Conservation (phyloP, 1,284 basidiomycete genomes). For the Pseudozyma flocculosa region DNA sequence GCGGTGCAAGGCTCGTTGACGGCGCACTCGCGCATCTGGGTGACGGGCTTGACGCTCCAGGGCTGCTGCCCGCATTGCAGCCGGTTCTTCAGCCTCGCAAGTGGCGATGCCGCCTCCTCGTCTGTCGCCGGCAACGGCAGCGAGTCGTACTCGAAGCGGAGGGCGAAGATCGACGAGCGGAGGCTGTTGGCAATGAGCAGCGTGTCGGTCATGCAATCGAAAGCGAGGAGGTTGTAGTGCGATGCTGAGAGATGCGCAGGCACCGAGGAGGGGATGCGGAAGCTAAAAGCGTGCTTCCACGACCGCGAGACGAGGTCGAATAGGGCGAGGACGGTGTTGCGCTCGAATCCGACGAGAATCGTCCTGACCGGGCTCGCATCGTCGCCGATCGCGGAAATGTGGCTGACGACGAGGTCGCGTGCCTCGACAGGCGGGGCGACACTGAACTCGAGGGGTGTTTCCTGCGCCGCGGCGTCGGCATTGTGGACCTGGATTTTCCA, state of each 20-base stretch:
- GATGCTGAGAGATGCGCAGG: slow-evolving; percentile 1
- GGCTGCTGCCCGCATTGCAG: slow-evolving; percentile 8
- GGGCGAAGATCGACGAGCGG: slow-evolving; percentile 24
- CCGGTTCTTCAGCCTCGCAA: no score
- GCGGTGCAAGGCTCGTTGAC: slow-evolving; percentile 23
- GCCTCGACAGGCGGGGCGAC: no score
- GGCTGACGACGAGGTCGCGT: slow-evolving; percentile 12
- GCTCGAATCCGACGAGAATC: slow-evolving; percentile 18
- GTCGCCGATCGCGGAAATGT: slow-evolving; percentile 15
- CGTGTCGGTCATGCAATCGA: slow-evolving; percentile 5
- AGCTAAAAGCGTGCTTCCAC: slow-evolving; percentile 20
- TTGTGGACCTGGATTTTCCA: no score
- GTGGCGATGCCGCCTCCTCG: no score
- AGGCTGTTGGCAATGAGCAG: slow-evolving; percentile 26
- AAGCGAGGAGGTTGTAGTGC: slow-evolving; percentile 22
- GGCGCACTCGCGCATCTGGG: slow-evolving; percentile 15
- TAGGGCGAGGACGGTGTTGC: slow-evolving; percentile 23
- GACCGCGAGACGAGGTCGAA: slow-evolving; percentile 13
- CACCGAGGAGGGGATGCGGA: slow-evolving; percentile 5
- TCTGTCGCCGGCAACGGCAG: slow-evolving; percentile 1
- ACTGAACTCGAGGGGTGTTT: no score
- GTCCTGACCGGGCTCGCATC: slow-evolving; percentile 1
- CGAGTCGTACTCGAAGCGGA: slow-evolving; percentile 13
- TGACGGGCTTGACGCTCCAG: slow-evolving; percentile 15
- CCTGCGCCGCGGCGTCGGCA: not conserved